phyloP scores from a whole-genome alignment of 2,329 filamentous ascomycete genomes.

The Claviceps digitariae region DNA sequence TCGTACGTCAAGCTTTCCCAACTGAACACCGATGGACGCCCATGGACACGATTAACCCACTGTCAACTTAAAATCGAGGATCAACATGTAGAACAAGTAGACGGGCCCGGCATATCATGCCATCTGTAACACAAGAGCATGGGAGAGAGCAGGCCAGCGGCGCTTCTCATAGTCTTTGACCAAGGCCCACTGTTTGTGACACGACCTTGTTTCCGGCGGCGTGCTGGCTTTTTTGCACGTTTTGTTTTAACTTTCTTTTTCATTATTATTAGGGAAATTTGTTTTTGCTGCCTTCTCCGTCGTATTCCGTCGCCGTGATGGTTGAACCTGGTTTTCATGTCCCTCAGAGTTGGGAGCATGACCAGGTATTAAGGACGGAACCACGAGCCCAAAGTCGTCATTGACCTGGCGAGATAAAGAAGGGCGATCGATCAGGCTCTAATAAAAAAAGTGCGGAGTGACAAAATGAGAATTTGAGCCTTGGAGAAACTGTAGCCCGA shows the following conservation, averaged over 20 bases:
- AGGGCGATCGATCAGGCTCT: no score
- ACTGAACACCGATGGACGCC: neutral
- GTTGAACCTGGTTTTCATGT: no score
- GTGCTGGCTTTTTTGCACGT: neutral
- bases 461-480: no score
- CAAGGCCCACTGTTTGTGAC: no score
- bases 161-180: neutral
- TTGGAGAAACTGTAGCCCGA: no score
- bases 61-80: neutral
- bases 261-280: neutral
- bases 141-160: neutral
- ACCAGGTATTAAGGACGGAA: no score
- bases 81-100: neutral
- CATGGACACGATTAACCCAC: neutral
- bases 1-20: neutral
- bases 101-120: neutral
- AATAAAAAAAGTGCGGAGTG: no score
- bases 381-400: no score
- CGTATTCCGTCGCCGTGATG: no score
- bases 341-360: no score
- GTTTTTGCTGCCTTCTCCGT: no score
- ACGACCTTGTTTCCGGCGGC: neutral
- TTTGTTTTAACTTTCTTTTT: neutral
- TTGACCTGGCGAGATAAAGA: no score
- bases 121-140: neutral